Evolutionary conservation across 2,329 filamentous ascomycete species (phyloP), one percentile per base, ranked within the genome.

Genomic region (Teratosphaeria gauchensis): DNA sequence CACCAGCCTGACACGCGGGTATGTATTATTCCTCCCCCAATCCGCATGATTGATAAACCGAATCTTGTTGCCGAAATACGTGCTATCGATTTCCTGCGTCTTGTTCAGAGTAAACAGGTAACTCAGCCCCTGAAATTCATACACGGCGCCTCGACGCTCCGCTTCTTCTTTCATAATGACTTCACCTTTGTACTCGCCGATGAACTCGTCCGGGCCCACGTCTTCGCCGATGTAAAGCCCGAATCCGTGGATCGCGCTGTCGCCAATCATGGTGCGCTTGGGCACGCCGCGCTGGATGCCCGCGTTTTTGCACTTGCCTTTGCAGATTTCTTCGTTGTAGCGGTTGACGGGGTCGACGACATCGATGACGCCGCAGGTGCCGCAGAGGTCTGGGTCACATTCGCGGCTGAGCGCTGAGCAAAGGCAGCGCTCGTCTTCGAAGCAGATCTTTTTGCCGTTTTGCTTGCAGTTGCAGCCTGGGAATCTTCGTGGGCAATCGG

Each of bases 131-230:
- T 82, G 81, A 52, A 79, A 74, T 58, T 82, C 79, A 62, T 85
- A 82, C 57, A 87, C 81, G 58, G 85, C 85, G 72, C 86, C 85
- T 42, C 88, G 80, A 3, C 88, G 82, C 28, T 89, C 83, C 3
- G 84, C 84, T 69, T 92, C 88, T 54, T 84, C 80, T 46, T 83
- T 81, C 4, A 83, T 85, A 59, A 92, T 86, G 11, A 90, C 78
- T 70, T 94, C 90, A 53, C 90, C 90, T 1, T 84, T 84, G 70
- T 94, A 94, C 70, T 94, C 90, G 33, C 88, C 87, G 19, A 94
- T 78, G 64, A 88, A 92, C n/a, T 88, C 85, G 56, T 86, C 84
- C 60, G 82, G 79, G 3, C 76, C 76, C 61, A 90, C 84, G 57
- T 84, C 77, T 67, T 90, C 85, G 3, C 84, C 86, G 1, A 86